A percentile compares a stretch with the other conserved stretches of the same genome.
Evolutionary conservation across 768 basidiomycete genomes (phyloP).

Genomic region (Termitomyces sp.): DNA sequence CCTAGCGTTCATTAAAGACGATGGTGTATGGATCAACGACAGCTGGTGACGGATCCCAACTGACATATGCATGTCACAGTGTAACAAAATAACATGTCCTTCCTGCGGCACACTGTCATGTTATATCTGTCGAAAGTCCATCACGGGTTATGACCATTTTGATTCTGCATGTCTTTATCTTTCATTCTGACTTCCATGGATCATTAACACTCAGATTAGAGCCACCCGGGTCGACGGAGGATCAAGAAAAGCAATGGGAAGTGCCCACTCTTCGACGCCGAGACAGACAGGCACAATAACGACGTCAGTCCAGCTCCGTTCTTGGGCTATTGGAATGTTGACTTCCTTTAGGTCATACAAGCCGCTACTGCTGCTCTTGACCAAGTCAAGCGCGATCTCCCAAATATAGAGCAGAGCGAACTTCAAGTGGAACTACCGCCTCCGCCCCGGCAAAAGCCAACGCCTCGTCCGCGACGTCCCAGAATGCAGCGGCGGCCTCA

Average conservation of each 20-base stretch:
- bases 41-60: neutral
- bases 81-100: slow-evolving; percentile 77
- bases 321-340: neutral
- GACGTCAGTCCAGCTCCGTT: slow-evolving; percentile 3
- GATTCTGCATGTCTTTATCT: slow-evolving; percentile 9
- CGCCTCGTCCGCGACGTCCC: neutral
- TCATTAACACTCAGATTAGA: neutral
- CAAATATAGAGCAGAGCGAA: slow-evolving; percentile 45
- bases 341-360: slow-evolving; percentile 42
- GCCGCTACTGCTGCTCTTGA: slow-evolving; percentile 53
- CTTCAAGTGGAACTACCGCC: slow-evolving; percentile 50
- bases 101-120: slow-evolving; percentile 58
- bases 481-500: neutral
- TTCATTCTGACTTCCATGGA: neutral
- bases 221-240: neutral
- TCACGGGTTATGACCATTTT: slow-evolving; percentile 65
- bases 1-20: slow-evolving; percentile 14
- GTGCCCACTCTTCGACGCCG: slow-evolving; percentile 8
- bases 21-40: slow-evolving; percentile 3
- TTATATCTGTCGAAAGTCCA: slow-evolving; percentile 65
- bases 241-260: neutral
- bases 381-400: slow-evolving; percentile 45
- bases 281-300: slow-evolving; percentile 3
- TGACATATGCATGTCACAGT: slow-evolving; percentile 31
- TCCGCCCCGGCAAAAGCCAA: slow-evolving; percentile 15